These are phyloP conservation scores for Xanthoconium stramineum DNA, from an alignment of 768 basidiomycete genomes.

Conservation along the genomic window DNA sequence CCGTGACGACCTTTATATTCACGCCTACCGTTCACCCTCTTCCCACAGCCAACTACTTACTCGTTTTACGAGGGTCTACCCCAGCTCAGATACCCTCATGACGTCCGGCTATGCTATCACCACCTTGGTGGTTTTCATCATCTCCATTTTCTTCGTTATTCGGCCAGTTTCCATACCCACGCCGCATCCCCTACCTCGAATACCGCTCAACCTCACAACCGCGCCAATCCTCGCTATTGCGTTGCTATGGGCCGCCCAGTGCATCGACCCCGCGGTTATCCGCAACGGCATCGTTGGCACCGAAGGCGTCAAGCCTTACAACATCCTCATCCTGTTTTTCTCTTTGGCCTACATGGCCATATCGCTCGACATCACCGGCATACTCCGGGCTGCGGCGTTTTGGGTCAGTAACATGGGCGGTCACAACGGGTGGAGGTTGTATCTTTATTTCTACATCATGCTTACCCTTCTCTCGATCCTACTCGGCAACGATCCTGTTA, in stretches of 20 bases:
- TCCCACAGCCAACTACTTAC: background rate
- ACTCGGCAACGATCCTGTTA: constrained; percentile 93
- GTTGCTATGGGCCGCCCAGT: constrained; percentile 55
- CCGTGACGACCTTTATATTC: background rate
- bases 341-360: constrained; percentile 92
- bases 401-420: constrained; percentile 84
- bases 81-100: constrained; percentile 24
- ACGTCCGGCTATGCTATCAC: constrained; percentile 43
- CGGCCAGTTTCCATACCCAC: constrained; percentile 42
- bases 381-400: constrained; percentile 83
- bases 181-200: constrained; percentile 29
- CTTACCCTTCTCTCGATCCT: constrained; percentile 73
- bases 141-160: constrained; percentile 54
- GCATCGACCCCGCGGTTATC: constrained; percentile 46
- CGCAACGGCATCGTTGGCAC: constrained; percentile 77
- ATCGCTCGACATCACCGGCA: constrained; percentile 85
- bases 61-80: background rate
- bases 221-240: constrained; percentile 53
- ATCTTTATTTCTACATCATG: constrained; percentile 79
- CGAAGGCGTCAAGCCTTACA: constrained; percentile 82
- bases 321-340: constrained; percentile 91
- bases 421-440: constrained; percentile 65
- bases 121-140: constrained; percentile 50
- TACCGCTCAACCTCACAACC: constrained; percentile 49
- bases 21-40: too few species aligned